A percentile compares a stretch with the other conserved stretches of the same genome.
Evolutionary conservation across 768 basidiomycete species (phyloP).

Genomic region (Phlebiopsis gigantea): DNA sequence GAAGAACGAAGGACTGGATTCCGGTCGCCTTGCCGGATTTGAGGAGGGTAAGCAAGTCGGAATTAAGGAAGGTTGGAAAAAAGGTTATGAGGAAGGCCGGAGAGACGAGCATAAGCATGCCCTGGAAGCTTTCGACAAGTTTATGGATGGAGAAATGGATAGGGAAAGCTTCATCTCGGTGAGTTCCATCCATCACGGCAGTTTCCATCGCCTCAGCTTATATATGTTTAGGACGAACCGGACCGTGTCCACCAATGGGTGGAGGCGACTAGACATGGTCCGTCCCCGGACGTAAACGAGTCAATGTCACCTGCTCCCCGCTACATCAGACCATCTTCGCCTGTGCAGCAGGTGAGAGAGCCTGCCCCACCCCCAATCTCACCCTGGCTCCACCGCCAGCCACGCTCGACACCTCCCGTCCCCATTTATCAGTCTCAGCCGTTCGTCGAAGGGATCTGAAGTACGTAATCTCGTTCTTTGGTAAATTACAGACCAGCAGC

Average conservation of each 20-base stretch:
- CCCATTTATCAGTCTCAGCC: no score
- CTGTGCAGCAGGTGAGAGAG: neutral
- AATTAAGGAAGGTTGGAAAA: conserved; percentile 29
- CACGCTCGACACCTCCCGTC: neutral
- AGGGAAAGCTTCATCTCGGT: conserved; percentile 11
- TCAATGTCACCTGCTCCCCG: conserved; percentile 3
- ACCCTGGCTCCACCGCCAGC: conserved; percentile 12
- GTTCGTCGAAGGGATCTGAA: no score
- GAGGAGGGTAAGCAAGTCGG: conserved; percentile 33
- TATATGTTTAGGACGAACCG: conserved; percentile 6
- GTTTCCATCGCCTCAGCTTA: neutral
- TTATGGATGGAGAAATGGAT: conserved; percentile 41
- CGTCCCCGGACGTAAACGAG: neutral
- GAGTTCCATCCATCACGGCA: neutral
- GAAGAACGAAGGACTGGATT: conserved; percentile 22
- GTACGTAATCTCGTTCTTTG: no score
- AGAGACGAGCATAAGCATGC: conserved; percentile 50
- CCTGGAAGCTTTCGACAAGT: conserved; percentile 52
- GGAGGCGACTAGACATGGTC: conserved; percentile 5
- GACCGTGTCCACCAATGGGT: conserved; percentile 14
- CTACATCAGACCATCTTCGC: conserved; percentile 1
- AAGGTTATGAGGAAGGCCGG: conserved; percentile 34
- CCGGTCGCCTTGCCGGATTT: conserved; percentile 21
- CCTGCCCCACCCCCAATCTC: conserved; percentile 1
- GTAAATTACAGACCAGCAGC: no score